phyloP scores from a whole-genome alignment of 148 eudicot species.

The Nepenthes mirabilis region DNA sequence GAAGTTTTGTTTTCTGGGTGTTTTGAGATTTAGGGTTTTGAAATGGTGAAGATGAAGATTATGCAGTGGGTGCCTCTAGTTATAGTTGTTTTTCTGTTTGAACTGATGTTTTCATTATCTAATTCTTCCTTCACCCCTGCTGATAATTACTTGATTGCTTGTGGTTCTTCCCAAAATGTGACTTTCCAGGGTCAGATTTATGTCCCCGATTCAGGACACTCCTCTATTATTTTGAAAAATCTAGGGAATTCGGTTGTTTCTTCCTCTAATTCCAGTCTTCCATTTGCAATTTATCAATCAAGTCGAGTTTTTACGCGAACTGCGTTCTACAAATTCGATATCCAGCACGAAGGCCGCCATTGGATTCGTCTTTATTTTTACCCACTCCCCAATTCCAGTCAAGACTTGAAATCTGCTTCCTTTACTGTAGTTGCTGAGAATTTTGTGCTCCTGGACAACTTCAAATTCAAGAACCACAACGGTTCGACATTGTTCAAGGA shows the following conservation, averaged over 20 bases:
- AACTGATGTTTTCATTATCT: constrained; percentile 22
- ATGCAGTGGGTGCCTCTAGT: constrained; percentile 25
- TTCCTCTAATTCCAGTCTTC: constrained; percentile 48
- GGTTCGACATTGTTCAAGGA: constrained; percentile 69
- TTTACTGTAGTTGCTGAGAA: constrained; percentile 75
- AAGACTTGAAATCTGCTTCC: constrained; percentile 46
- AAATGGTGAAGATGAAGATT: constrained; percentile 19
- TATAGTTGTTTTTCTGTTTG: constrained; percentile 21
- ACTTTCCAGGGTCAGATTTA: constrained; percentile 60
- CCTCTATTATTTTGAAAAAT: constrained; percentile 39
- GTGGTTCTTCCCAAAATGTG: constrained; percentile 84
- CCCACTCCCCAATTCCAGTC: constrained; percentile 41
- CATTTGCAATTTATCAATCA: constrained; percentile 52
- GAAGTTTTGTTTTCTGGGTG: background rate
- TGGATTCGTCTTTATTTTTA: constrained; percentile 86
- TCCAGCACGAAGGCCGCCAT: constrained; percentile 68
- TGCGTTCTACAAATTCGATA: constrained; percentile 47
- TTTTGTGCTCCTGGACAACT: constrained; percentile 75
- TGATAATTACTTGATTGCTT: constrained; percentile 67
- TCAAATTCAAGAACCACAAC: constrained; percentile 49
- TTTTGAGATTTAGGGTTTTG: constrained; percentile 2
- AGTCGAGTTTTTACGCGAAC: constrained; percentile 48
- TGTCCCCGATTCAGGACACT: constrained; percentile 54
- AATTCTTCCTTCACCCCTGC: constrained; percentile 45
- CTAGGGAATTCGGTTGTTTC: constrained; percentile 32